Conservation (phyloP, 73 alveolate species). For the Tetrahymena borealis region DNA sequence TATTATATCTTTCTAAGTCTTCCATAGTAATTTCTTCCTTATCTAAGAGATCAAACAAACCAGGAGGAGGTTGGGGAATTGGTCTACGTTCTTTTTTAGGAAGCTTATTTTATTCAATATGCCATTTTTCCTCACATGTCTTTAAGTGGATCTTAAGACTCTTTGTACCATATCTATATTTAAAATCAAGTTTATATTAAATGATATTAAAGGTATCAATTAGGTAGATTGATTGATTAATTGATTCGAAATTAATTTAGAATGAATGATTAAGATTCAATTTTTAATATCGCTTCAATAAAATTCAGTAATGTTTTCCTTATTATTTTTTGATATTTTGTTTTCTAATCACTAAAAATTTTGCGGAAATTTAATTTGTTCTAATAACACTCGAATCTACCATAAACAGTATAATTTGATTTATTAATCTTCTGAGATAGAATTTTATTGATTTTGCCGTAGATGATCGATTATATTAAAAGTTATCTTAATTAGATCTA, state of each 20-base stretch:
- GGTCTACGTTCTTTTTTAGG: conserved; percentile 54
- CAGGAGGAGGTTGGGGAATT: conserved; percentile 48
- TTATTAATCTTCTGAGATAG: not conserved
- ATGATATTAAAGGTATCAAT: not conserved
- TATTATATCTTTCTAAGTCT: conserved; percentile 47
- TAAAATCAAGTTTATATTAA: not conserved
- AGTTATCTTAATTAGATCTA: no score
- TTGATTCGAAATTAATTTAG: no score
- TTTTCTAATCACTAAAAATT: no score
- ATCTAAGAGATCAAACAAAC: conserved; percentile 30
- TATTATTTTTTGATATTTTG: no score
- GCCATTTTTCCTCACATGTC: conserved; percentile 67
- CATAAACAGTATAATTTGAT: not conserved
- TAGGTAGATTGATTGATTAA: no score
- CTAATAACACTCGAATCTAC: not conserved
- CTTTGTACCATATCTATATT: conserved; percentile 37
- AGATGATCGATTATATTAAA: not conserved
- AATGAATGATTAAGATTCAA: no score
- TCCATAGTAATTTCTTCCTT: conserved; percentile 20
- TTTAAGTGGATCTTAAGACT: conserved; percentile 69
- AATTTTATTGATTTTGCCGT: not conserved
- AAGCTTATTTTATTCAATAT: conserved; percentile 15
- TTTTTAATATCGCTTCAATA: no score
- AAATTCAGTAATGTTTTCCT: no score
- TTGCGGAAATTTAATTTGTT: not conserved